Conservation (phyloP, 1,139 yeast genomes). For the Geotrichum klebahnii region DNA sequence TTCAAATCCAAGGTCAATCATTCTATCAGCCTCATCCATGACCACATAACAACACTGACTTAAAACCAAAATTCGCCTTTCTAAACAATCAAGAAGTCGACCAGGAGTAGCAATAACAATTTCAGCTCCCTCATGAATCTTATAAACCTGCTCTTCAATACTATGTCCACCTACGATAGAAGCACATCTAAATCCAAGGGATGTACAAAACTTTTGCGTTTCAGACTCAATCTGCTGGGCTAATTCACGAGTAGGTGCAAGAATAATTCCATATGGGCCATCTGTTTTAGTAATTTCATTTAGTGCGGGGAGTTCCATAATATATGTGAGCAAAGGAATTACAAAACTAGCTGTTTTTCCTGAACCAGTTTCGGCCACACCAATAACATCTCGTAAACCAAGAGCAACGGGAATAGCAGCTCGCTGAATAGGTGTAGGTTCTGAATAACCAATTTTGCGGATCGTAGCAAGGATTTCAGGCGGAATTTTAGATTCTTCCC, state of each 20-base stretch:
- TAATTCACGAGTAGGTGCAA: conserved; percentile 92
- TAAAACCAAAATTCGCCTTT: conserved; percentile 58
- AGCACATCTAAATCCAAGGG: conserved; percentile 49
- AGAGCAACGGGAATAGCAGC: conserved; percentile 79
- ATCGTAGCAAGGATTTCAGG: conserved; percentile 43
- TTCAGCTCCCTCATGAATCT: conserved; percentile 65
- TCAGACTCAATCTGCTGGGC: conserved; percentile 80
- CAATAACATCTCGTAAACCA: conserved; percentile 61
- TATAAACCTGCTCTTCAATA: conserved; percentile 65
- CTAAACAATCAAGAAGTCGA: conserved; percentile 73
- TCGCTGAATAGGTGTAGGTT: conserved; percentile 87
- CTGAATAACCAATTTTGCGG: conserved; percentile 45
- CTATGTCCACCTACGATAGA: conserved; percentile 89
- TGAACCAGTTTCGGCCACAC: conserved; percentile 94
- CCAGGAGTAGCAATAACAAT: conserved; percentile 94
- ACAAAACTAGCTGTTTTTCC: conserved; percentile 88
- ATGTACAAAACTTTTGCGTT: conserved; percentile 50
- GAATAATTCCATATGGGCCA: conserved; percentile 64
- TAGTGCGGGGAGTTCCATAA: conserved; percentile 47
- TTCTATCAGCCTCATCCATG: conserved; percentile 90
- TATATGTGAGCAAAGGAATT: conserved; percentile 64
- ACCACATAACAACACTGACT: conserved; percentile 63
- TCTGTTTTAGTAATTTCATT: conserved; percentile 43
- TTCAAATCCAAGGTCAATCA: conserved; percentile 94
- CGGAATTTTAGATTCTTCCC: conserved; percentile 64